Base-by-base conservation (phyloP, 179 eudicot species). In the Carnegiea gigantea region DNA sequence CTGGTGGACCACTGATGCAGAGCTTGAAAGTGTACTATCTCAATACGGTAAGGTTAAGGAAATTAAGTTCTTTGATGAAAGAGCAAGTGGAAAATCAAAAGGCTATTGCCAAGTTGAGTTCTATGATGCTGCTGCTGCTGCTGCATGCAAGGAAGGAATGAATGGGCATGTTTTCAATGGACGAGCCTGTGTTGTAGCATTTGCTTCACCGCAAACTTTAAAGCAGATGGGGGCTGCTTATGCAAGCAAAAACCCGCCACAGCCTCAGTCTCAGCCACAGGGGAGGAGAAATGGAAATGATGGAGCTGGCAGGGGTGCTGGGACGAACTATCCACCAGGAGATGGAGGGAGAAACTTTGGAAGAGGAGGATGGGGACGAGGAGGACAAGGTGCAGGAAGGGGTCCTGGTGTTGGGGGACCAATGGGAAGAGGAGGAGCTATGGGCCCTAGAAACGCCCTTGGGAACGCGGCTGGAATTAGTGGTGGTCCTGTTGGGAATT, bases 1-100 rank as follows among this genome's bases (percentile, higher is more conserved):
- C 81, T 95, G 98, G 98, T 95, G 98, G 98, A 95, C 98, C 64
- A 95, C 98, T 0, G 98, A 95, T 89, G 93, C 91, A 53, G 98
- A 95, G 83, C 84, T 95, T 30, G 98, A 95, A 86, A 87, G 86
- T 80, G 97, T 85, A 68, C 85, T 93, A 38, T 85, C 92, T 59
- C 93, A 92, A 30, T 95, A 89, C 84, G 98, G 98, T 54, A 91
- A 85, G 74, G 94, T 95, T 30, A 95, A 95, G 86, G 98, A 95
- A 83, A 89, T 95, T 26, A 95, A 92, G 77, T 93, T 95, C 82
- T 95, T 93, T 85, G 98, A 95, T 48, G 98, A 95, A 88, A 92
- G 95, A 90, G 98, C 98, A 53, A 93, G 98, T 85, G 99, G 99
- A 9, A 95, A 95, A 85, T 95, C 99, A 23, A 95, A 95, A 85